A percentile compares a stretch with the other conserved stretches of the same genome.
Conservation (phyloP, 768 basidiomycete species). For the Leucocoprinus sp. region DNA sequence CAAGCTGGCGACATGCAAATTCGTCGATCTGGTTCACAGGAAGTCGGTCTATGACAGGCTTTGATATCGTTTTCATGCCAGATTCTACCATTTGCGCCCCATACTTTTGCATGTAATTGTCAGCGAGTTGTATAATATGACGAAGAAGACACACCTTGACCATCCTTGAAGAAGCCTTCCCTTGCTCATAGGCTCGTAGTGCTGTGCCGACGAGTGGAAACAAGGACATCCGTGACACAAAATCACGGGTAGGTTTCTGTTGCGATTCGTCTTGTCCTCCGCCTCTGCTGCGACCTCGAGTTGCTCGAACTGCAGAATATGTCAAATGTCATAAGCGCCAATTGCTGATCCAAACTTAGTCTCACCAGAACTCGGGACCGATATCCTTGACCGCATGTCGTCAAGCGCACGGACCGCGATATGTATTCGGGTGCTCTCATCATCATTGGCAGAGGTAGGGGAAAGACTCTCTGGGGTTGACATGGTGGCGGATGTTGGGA, state of each 20-base stretch:
- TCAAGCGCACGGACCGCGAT: slow-evolving; percentile 74
- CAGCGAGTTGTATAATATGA: slow-evolving; percentile 3
- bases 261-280: slow-evolving; percentile 1
- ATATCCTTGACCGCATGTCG: slow-evolving; percentile 47
- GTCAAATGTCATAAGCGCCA: slow-evolving; percentile 9
- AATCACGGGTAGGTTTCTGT: slow-evolving; percentile 17
- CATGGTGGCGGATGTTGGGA: slow-evolving; percentile 13
- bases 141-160: slow-evolving; percentile 54
- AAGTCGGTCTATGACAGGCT: slow-evolving; percentile 73
- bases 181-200: slow-evolving; percentile 68
- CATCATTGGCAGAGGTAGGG: slow-evolving; percentile 21
- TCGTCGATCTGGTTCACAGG: slow-evolving; percentile 76
- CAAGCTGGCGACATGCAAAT: slow-evolving; percentile 83
- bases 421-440: slow-evolving; percentile 67
- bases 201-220: slow-evolving; percentile 70
- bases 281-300: slow-evolving; percentile 9
- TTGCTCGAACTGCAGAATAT: slow-evolving; percentile 8
- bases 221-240: slow-evolving; percentile 49
- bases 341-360: background rate
- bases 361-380: slow-evolving; percentile 17
- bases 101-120: slow-evolving; percentile 38
- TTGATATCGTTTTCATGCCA: slow-evolving; percentile 70
- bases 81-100: slow-evolving; percentile 85
- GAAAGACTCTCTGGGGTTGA: slow-evolving; percentile 11
- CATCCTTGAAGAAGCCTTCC: slow-evolving; percentile 75